Base-by-base conservation (phyloP, 2,329 filamentous ascomycete genomes). In the Zymoseptoria crescenta region DNA sequence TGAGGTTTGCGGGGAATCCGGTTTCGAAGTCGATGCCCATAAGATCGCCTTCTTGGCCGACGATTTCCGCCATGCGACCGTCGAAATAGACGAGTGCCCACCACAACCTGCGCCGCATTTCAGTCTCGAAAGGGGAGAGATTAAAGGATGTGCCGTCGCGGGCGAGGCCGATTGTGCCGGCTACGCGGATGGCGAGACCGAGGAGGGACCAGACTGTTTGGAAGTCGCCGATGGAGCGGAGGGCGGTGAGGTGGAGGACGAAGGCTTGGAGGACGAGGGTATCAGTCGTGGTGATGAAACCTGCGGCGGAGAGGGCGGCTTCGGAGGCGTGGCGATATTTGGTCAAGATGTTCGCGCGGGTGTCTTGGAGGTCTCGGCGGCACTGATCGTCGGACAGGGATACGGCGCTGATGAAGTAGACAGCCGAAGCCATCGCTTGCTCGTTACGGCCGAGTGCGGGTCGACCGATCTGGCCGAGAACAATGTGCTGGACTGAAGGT, bases 401-500 rank as follows among this genome's bases (percentile, higher is more conserved):
- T 1, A 71, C 61, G 3, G 69, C 60, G 45, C 69, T 70, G 28
- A 68, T 65, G 21, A 67, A 66, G 56, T 73, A 74, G 9, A 75
- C 71, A 27, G 71, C 66, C 49, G 70, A 73, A 54, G 72, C 68
- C 28, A 75, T 65, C 13, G 71, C 72, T 55, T 70, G 49, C 55
- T 65, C 35, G 64, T 67, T 65, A 24, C 83, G 73, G 56, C 82
- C 82, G 49, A 81, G 77, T 0, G 80, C 80, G 1, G 89, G 73
- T 49, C 77, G 79, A 10, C 76, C 74, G 20, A 86, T 75, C 61
- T 83, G 80, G 16, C 79, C 85, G 59, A 88, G 82, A 45, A 87
- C 79, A 7, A 91, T 76, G 52, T 82, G 80, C 67, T 91, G 85
- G 3, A 90, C 72, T 0, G 85, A 85, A 0, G 88, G 88, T 1